These are phyloP conservation scores for Pseudogymnoascus sp. DNA, from an alignment of 2,329 filamentous ascomycete genomes.

Conservation along the genomic window DNA sequence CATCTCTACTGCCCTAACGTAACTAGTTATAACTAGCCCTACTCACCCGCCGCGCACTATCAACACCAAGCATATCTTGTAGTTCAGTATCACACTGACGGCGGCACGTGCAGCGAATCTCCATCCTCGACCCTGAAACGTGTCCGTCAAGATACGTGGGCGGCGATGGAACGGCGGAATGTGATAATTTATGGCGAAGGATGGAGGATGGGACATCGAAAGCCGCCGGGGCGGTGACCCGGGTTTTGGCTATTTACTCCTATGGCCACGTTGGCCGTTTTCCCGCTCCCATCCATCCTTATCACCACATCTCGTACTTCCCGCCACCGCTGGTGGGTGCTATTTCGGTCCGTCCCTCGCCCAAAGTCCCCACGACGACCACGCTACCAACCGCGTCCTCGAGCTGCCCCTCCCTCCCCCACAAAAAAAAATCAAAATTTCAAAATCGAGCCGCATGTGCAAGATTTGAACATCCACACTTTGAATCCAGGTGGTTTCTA, in stretches of 20 bases:
- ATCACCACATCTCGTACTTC: background rate
- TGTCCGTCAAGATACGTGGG: background rate
- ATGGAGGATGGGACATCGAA: background rate
- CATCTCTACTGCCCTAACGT: background rate
- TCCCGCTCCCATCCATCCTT: background rate
- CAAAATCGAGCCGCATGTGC: background rate
- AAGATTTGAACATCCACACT: background rate
- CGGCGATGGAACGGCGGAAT: background rate
- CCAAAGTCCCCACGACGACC: background rate
- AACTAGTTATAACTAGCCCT: background rate
- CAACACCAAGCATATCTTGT: background rate
- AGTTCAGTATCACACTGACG: background rate
- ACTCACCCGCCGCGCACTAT: background rate
- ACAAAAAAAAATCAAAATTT: background rate
- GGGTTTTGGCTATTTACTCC: background rate
- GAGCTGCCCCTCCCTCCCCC: background rate
- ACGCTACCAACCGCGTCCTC: background rate
- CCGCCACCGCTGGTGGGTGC: background rate
- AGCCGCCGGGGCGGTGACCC: background rate
- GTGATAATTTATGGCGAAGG: background rate
- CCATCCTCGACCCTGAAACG: background rate
- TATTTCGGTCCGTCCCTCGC: background rate
- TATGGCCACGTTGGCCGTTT: background rate
- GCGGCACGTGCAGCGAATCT: background rate
- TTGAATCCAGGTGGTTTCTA: background rate